These are phyloP conservation scores for Phytophthora nicotianae DNA, from an alignment of 352 stramenopile genomes.

Conservation along the genomic window DNA sequence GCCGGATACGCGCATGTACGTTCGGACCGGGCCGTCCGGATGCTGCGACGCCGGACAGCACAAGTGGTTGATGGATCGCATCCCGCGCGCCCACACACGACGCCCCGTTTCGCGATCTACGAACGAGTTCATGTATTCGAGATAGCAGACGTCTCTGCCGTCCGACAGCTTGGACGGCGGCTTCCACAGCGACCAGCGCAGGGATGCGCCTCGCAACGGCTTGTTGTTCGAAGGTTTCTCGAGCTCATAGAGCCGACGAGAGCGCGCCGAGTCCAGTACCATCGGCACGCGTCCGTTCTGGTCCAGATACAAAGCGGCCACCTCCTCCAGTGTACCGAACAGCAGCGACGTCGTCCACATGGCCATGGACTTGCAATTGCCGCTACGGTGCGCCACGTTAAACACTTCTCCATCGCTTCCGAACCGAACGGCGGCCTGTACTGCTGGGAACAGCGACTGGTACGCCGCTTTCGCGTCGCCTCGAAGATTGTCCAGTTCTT, in stretches of 20 bases:
- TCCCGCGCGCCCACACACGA: slow-evolving; percentile 69
- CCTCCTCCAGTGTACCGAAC: slow-evolving; percentile 64
- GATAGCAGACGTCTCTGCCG: slow-evolving; percentile 59
- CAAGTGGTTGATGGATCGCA: slow-evolving; percentile 68
- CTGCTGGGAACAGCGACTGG: slow-evolving; percentile 43
- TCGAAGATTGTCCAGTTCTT: slow-evolving; percentile 39
- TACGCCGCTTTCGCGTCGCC: slow-evolving; percentile 38
- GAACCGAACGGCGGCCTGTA: slow-evolving; percentile 43
- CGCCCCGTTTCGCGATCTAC: slow-evolving; percentile 56
- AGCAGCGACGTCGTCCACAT: slow-evolving; percentile 64
- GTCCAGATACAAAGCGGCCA: slow-evolving; percentile 61
- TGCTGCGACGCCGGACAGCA: slow-evolving; percentile 64
- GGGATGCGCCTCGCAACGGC: slow-evolving; percentile 47
- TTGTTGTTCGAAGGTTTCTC: slow-evolving; percentile 40
- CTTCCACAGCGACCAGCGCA: slow-evolving; percentile 73
- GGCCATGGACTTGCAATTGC: slow-evolving; percentile 52
- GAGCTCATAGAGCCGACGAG: slow-evolving; percentile 61
- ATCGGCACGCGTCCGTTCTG: slow-evolving; percentile 50
- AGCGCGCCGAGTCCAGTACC: slow-evolving; percentile 49
- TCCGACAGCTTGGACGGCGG: slow-evolving; percentile 52
- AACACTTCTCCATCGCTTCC: slow-evolving; percentile 43
- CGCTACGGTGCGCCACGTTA: slow-evolving; percentile 36
- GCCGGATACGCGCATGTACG: slow-evolving; percentile 58
- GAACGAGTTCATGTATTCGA: slow-evolving; percentile 78
- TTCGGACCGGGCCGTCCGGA: slow-evolving; percentile 55